Base-by-base conservation (phyloP, 1,284 basidiomycete species). In the Cryptococcus amylolentus region DNA sequence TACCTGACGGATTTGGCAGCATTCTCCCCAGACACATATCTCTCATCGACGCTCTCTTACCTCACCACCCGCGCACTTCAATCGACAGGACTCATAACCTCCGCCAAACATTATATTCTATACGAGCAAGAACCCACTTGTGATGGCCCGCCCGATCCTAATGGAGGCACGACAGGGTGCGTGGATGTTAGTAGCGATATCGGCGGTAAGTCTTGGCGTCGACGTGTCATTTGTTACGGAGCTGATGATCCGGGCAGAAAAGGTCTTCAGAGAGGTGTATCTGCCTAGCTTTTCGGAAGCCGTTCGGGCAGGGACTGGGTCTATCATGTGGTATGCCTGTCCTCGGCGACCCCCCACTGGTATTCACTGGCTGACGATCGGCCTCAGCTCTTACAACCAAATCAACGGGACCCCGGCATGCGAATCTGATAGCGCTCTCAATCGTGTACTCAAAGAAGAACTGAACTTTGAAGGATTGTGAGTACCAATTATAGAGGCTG, bases 371-470 rank as follows among this genome's bases (percentile, higher is more conserved):
- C 49, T 18, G 18, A 41, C 40, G 41, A 56, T 13, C 13, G 1
- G 23, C 9, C 18, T 12, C 35, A 68, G 69, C 66, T 71, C 71
- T 77, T 87, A 84, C 23, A 83, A 87, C 53, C 72, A 83, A 39
- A 78, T 91, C 67, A 92, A 93, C 72, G 84, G 84, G 37, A 88
- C 87, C 0, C 88, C 85, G 57, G 85, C 88, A 1, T 91, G 89
- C 73, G 84, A 89, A 71, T 90, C 89, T 68, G 81, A 85, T 67
- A 82, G 85, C 64, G 81, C 85, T 40, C 75, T 91, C 70, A 92
- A 91, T 77, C 82, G 84, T 54, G 80, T 91, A 40, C 79, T 93
- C 58, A 93, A 93, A 78, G 78, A 80, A 28, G 88, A 92, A 76
- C 83, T 82, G 26, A 69, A 73, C 46, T 82, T 82, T 71, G 77